Evolutionary conservation across 495 filamentous ascomycete genomes (phyloP), one percentile per base, ranked within the genome.

Genomic region (Neurospora tetraspora): DNA sequence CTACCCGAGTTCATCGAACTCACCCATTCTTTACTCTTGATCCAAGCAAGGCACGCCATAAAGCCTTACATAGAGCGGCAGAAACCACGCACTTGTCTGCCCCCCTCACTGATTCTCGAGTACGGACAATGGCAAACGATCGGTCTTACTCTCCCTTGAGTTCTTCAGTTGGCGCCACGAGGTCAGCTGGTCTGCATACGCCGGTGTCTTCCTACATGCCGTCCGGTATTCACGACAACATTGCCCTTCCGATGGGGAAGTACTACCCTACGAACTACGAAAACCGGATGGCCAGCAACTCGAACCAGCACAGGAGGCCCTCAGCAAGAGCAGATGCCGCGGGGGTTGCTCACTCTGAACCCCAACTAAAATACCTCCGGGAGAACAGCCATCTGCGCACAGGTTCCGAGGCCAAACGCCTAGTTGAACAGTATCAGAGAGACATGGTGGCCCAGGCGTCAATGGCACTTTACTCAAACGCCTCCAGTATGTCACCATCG

Each of bases 391-490:
- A 78, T 70, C 69, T 69, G 12, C 84, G 80, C 34, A 82, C 77
- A 59, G 82, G 80, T 11, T 82, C 82, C 7, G 87, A 87, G 23
- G 83, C 83, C 18, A 83, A 85, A 72, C 78, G 82, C 27, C 81
- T 85, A 38, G 71, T 90, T 5, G 83, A 87, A 40, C 85, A 90
- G 47, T 90, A 90, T 75, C 88, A 90, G 75, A 79, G 86, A 69
- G 88, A 90, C 69, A 88, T 90, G 79, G 85, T 90, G 38, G 82
- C 83, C 3, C 86, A 88, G 45, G 86, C 87, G 20, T 80, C 83
- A 10, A 74, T 84, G 38, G 84, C 84, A 3, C 53, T 65, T 16
- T 65, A 9, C n/a, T 53, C 77, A 2, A 65, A 77, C 7, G 72
- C 68, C 39, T 79, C 79, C 10, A 20, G 23, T 39, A 31, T 40